phyloP scores from a whole-genome alignment of 2,329 filamentous ascomycete species.

The Exophiala calicioides region DNA sequence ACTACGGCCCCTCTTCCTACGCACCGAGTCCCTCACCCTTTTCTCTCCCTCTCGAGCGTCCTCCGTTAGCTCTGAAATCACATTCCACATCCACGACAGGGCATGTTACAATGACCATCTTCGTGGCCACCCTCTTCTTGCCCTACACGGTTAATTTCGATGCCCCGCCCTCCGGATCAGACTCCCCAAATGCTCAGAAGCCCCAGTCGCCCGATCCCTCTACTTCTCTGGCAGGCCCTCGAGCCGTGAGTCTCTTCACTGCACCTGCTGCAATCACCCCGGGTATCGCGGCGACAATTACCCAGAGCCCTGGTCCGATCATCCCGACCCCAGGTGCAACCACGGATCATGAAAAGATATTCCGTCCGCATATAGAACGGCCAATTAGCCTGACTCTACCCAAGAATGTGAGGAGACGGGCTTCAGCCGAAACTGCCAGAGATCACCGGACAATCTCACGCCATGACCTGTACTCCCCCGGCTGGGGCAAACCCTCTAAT shows the following conservation, averaged over 20 bases:
- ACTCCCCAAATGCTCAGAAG: constrained; percentile 10
- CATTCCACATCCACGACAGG: background rate
- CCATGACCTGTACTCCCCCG: constrained; percentile 71
- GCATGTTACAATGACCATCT: constrained; percentile 55
- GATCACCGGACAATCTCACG: constrained; percentile 60
- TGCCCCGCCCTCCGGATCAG: constrained; percentile 39
- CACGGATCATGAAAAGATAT: constrained; percentile 46
- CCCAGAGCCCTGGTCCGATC: constrained; percentile 17
- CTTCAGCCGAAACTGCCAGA: constrained; percentile 50
- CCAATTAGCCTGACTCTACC: constrained; percentile 24
- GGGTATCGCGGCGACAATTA: constrained; percentile 1
- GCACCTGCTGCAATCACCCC: too few relatives aligned
- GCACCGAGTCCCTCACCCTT: too few relatives aligned
- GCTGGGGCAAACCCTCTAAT: constrained; percentile 68
- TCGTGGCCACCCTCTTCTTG: constrained; percentile 70
- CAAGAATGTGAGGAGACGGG: too few relatives aligned
- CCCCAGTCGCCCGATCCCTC: constrained; percentile 8
- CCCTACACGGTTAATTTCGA: constrained; percentile 91
- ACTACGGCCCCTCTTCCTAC: too few relatives aligned
- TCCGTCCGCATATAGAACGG: constrained; percentile 31
- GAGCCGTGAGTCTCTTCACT: constrained; percentile 24
- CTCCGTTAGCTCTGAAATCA: too few relatives aligned
- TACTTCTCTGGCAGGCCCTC: constrained; percentile 2
- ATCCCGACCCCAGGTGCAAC: constrained; percentile 44
- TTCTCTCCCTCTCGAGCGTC: too few relatives aligned